Percentiles rank a stretch among this genome's conserved stretches.
Conservation (phyloP, 1,284 basidiomycete genomes). For the Marasmius fiardii region DNA sequence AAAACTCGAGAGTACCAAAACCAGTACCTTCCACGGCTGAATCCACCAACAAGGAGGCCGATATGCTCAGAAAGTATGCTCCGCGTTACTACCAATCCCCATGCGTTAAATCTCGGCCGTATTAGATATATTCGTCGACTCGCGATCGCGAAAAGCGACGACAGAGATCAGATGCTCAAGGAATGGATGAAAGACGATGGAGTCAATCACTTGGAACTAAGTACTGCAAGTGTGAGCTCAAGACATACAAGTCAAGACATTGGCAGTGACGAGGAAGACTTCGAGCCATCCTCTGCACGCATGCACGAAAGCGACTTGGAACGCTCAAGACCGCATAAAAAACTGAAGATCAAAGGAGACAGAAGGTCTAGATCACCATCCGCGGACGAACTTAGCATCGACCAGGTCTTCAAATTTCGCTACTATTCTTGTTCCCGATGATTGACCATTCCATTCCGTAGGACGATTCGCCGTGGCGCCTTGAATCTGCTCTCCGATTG, state of each 20-base stretch:
- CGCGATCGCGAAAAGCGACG: constrained; percentile 5
- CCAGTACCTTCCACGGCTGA: constrained; percentile 3
- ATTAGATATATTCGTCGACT: constrained; percentile 12
- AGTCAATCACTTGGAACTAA: not conserved
- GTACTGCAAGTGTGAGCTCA: not conserved
- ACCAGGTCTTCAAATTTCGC: not conserved
- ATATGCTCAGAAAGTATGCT: constrained; percentile 11
- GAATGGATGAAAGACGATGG: constrained; percentile 12
- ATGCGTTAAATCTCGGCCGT: not conserved
- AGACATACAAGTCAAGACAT: not conserved
- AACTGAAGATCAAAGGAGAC: not conserved
- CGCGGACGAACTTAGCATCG: not conserved
- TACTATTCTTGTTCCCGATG: not conserved
- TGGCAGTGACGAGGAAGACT: constrained; percentile 6
- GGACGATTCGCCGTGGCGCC: constrained; percentile 6
- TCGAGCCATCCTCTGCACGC: not conserved
- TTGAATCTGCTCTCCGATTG: constrained; percentile 13
- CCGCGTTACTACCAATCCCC: not conserved
- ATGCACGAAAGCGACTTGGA: not conserved
- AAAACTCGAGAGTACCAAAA: constrained; percentile 7
- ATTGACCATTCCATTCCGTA: not conserved
- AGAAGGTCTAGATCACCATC: not conserved
- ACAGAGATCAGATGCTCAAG: constrained; percentile 10
- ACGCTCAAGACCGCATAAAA: not conserved
- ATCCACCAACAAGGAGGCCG: constrained; percentile 2